phyloP scores from a whole-genome alignment of 192 early-diverging fungal species.

The Funneliformis mosseae region DNA sequence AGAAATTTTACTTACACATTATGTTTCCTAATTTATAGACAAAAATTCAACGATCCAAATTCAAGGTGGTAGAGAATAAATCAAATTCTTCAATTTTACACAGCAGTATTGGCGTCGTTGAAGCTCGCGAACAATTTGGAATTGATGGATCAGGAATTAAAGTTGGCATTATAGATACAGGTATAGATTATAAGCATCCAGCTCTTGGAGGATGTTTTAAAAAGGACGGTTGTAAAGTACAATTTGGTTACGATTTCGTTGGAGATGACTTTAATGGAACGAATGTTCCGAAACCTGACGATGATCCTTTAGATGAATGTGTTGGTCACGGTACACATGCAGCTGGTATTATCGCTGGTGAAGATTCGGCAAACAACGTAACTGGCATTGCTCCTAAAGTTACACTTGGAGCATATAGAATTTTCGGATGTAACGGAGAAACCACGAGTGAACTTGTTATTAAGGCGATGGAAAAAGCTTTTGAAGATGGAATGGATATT shows the following conservation, averaged over 20 bases:
- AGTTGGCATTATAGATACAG: conserved; percentile 62
- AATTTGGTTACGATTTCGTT: conserved; percentile 68
- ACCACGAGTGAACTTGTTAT: conserved; percentile 75
- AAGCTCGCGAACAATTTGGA: not conserved
- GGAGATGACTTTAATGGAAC: conserved; percentile 47
- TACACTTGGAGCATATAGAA: conserved; percentile 76
- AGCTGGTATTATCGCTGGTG: conserved; percentile 73
- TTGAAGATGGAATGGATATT: conserved; percentile 72
- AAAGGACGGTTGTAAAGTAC: conserved; percentile 56
- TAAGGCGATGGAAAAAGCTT: conserved; percentile 75
- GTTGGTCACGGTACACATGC: conserved; percentile 69
- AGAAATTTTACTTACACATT: no score
- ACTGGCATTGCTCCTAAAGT: conserved; percentile 81
- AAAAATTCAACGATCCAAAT: not conserved
- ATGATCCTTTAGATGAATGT: conserved; percentile 62
- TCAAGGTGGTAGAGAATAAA: not conserved
- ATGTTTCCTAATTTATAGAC: not conserved
- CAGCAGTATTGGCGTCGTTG: not conserved
- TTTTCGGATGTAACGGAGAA: conserved; percentile 78
- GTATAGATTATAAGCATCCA: conserved; percentile 60
- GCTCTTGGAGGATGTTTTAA: conserved; percentile 71
- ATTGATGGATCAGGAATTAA: not conserved
- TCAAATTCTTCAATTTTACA: not conserved
- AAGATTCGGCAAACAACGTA: conserved; percentile 52
- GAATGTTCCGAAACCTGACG: conserved; percentile 48